These are phyloP conservation scores for Calonectria hawksworthii DNA, from an alignment of 2,329 filamentous ascomycete species.

Conservation along the genomic window DNA sequence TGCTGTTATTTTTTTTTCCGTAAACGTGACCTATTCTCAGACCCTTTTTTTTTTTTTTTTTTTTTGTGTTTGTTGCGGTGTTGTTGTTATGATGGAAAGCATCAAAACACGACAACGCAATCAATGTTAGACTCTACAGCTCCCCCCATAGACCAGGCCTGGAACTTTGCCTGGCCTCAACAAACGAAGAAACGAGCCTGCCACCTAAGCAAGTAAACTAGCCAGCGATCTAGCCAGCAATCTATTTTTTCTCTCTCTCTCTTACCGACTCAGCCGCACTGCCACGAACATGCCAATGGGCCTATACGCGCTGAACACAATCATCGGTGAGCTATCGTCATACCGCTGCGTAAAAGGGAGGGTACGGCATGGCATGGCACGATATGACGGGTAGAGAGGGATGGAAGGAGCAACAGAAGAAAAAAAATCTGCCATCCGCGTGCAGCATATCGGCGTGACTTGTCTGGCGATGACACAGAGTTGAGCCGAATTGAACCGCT, in stretches of 20 bases:
- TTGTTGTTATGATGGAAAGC: neutral
- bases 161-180: neutral
- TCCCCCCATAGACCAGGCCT: neutral
- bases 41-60: neutral
- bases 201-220: too few relatives aligned
- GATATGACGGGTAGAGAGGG: neutral
- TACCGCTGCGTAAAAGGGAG: neutral
- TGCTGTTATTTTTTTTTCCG: neutral
- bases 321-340: neutral
- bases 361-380: neutral
- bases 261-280: neutral
- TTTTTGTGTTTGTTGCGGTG: neutral
- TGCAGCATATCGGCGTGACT: constrained; percentile 22
- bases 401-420: neutral
- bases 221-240: neutral
- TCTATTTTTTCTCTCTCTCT: neutral
- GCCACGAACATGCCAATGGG: neutral
- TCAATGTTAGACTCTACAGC: neutral
- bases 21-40: neutral
- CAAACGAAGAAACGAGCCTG: neutral
- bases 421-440: neutral
- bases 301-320: neutral
- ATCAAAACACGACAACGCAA: neutral
- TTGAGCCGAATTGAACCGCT: constrained; percentile 18
- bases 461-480: constrained; percentile 7